Percentiles rank a stretch among this genome's conserved stretches.
phyloP scores from a whole-genome alignment of 1,284 basidiomycete genomes.

The Ustilago trichophora region DNA sequence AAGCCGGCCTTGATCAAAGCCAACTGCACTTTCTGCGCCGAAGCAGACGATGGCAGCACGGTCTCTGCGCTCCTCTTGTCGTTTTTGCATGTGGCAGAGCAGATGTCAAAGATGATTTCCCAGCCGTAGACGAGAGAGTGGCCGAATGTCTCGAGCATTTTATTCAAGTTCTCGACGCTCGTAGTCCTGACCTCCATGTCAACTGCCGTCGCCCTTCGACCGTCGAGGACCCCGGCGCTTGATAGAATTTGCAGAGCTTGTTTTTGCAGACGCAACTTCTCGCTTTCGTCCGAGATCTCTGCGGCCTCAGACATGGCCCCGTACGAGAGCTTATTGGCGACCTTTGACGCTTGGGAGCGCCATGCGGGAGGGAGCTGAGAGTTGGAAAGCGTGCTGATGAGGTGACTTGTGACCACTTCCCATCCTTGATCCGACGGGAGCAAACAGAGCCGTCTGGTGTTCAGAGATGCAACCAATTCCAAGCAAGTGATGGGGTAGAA shows the following conservation, averaged over 20 bases:
- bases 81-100: conserved; percentile 46
- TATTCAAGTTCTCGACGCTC: conserved; percentile 86
- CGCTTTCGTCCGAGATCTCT: conserved; percentile 27
- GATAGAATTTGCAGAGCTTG: conserved; percentile 83
- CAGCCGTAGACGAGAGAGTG: conserved; percentile 90
- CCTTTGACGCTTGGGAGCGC: conserved; percentile 84
- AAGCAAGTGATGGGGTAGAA: conserved; percentile 84
- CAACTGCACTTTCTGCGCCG: conserved; percentile 63
- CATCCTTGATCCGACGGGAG: conserved; percentile 83
- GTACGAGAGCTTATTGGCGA: conserved; percentile 72
- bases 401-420: conserved; percentile 80
- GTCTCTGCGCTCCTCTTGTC: conserved; percentile 39
- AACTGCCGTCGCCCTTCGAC: conserved; percentile 59
- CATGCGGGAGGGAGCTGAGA: conserved; percentile 78
- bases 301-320: conserved; percentile 71
- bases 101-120: conserved; percentile 88
- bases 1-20: conserved; percentile 82
- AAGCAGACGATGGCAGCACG: conserved; percentile 41
- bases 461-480: conserved; percentile 79
- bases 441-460: conserved; percentile 84
- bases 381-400: conserved; percentile 78
- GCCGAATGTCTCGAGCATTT: conserved; percentile 84
- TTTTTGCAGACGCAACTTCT: conserved; percentile 77
- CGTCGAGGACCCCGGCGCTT: conserved; percentile 77
- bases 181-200: conserved; percentile 80